Evolutionary conservation across 2,329 filamentous ascomycete genomes (phyloP).

Genomic region (Penicillium sp.): DNA sequence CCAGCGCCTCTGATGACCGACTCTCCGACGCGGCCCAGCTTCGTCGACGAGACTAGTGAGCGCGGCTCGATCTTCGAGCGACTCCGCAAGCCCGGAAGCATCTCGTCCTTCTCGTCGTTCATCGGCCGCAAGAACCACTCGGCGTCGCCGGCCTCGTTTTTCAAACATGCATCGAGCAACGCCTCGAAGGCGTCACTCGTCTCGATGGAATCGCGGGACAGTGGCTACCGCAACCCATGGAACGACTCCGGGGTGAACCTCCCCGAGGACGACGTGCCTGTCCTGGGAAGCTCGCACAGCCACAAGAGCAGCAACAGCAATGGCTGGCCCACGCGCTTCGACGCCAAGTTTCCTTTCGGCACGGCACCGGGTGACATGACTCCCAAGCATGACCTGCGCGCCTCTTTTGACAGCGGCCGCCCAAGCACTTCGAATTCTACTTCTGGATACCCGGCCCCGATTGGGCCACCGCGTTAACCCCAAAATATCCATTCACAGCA

Average conservation of each 20-base stretch:
- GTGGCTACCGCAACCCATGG: slow-evolving; percentile 95
- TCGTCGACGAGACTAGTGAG: slow-evolving; percentile 77
- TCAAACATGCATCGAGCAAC: slow-evolving; percentile 85
- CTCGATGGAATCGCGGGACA: slow-evolving; percentile 91
- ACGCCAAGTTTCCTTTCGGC: slow-evolving; percentile 65
- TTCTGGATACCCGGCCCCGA: slow-evolving; percentile 93
- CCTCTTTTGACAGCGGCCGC: slow-evolving; percentile 85
- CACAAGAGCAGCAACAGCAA: slow-evolving; percentile 63
- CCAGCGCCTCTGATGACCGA: slow-evolving; percentile 77
- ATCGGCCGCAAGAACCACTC: slow-evolving; percentile 93
- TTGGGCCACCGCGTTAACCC: slow-evolving; percentile 85
- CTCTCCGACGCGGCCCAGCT: slow-evolving; percentile 81
- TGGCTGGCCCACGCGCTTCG: slow-evolving; percentile 54
- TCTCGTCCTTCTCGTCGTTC: slow-evolving; percentile 93
- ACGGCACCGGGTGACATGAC: slow-evolving; percentile 71
- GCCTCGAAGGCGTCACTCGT: slow-evolving; percentile 93
- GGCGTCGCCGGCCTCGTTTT: slow-evolving; percentile 79
- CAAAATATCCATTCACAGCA: slow-evolving; percentile 45
- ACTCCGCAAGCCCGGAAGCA: slow-evolving; percentile 89
- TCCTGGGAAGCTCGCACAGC: slow-evolving; percentile 54
- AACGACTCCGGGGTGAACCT: slow-evolving; percentile 97
- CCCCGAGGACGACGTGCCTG: slow-evolving; percentile 71
- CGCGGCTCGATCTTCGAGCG: slow-evolving; percentile 83
- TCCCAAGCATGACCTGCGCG: slow-evolving; percentile 76
- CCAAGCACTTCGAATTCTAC: slow-evolving; percentile 94